A percentile compares a stretch with the other conserved stretches of the same genome.
phyloP scores from a whole-genome alignment of 768 basidiomycete genomes.

The Kwoniella sp. region DNA sequence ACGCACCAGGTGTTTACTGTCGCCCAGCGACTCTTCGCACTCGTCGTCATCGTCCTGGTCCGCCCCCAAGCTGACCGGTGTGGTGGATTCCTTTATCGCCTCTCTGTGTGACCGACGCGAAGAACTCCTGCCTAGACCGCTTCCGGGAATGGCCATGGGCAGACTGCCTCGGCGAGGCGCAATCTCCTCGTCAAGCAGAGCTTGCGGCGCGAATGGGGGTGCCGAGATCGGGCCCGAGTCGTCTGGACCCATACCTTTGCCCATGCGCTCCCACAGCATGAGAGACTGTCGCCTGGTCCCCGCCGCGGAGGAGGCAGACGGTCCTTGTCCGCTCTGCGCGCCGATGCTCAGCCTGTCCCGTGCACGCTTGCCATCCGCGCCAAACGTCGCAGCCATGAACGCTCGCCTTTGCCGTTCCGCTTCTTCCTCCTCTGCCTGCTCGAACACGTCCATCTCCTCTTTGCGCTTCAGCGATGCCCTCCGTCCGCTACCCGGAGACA shows the following conservation, averaged over 20 bases:
- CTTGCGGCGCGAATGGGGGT: slow-evolving; percentile 2
- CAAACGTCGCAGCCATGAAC: slow-evolving; percentile 45
- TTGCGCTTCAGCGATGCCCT: slow-evolving; percentile 7
- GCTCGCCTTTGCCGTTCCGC: slow-evolving; percentile 46
- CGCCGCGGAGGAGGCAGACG: slow-evolving; percentile 9
- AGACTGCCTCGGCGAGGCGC: slow-evolving; percentile 38
- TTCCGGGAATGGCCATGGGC: slow-evolving; percentile 44
- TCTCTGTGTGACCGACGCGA: slow-evolving; percentile 22
- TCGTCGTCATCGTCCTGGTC: slow-evolving; percentile 8
- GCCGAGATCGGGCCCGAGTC: slow-evolving; percentile 23
- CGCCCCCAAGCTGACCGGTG: slow-evolving; percentile 19
- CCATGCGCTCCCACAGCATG: slow-evolving; percentile 41
- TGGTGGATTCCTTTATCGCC: slow-evolving; percentile 17
- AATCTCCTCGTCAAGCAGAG: slow-evolving; percentile 3
- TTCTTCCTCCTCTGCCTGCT: slow-evolving; percentile 42
- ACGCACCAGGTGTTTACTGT: not conserved
- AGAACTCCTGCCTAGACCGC: slow-evolving; percentile 23
- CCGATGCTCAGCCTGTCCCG: slow-evolving; percentile 38
- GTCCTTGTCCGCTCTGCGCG: slow-evolving; percentile 11
- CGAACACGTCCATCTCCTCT: slow-evolving; percentile 29
- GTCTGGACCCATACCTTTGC: slow-evolving; percentile 4
- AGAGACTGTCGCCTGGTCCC: slow-evolving; percentile 31
- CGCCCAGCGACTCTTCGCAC: not conserved
- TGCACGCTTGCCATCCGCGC: slow-evolving; percentile 32
- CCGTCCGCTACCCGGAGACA: slow-evolving; percentile 19